Evolutionary conservation across 1,139 yeast genomes (phyloP), one percentile per base, ranked within the genome.

Genomic region (Pichia sp.): DNA sequence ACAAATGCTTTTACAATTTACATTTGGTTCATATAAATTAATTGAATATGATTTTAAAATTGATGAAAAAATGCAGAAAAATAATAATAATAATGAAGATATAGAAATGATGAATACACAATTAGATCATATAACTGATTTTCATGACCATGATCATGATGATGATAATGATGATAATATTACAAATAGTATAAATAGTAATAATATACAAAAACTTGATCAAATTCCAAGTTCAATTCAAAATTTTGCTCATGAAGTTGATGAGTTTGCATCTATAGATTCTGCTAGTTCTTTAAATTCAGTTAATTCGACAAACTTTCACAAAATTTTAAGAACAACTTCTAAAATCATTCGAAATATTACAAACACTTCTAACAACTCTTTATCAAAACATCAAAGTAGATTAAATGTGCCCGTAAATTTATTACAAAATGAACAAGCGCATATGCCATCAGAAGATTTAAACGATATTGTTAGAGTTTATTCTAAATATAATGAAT

Each of bases 1-100:
- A 35, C 92, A 86, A 63, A 71, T 83, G 37, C 65, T 86, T 29
- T 73, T 77, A 57, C 83, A 87, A 56, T 90, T 89, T 67, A 84
- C 86, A 56, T 65, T 84, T 40, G 96, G 96, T 2, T 77, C 89
- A 3, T 83, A 79, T 64, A 72, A 80, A 51, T 66, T 88, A 49
- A 74, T 88, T n/a, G 84, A 80, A 46, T 68, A 78, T 66, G 96
- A 89, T 63, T 85, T 87, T 60, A 67, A 73, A 44, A 73, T 64
- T 26, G 69, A 66, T 31, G 53, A 64, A 7, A 53, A 50, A 35
- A 48, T 52, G 34, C 34, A 29, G 10, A 37, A 10, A 36, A 40
- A 36, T 11, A 32, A 39, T n/a, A 26, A 29, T 9, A 18, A 39
- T 18, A 9, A 28, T 11, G 10, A 8, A 8, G 39, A 46, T 26